phyloP scores from a whole-genome alignment of 139 green algal species.

The Micractinium sp. region DNA sequence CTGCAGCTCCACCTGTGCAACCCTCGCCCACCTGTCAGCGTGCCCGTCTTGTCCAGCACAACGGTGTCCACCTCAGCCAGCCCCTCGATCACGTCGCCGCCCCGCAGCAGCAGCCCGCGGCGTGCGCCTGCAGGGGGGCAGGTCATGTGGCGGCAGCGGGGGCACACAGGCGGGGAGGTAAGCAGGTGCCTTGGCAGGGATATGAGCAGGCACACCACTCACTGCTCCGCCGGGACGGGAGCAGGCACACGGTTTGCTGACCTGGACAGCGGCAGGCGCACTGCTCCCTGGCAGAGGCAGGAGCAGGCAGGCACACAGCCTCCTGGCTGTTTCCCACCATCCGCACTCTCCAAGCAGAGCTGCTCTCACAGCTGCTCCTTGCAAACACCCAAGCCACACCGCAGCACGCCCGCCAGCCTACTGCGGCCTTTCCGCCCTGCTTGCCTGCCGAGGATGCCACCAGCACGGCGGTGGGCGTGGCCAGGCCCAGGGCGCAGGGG shows the following conservation, averaged over 20 bases:
- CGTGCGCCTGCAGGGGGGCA: conserved; percentile 47
- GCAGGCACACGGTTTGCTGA: background rate
- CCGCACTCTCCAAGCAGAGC: too few species aligned
- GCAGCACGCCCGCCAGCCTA: background rate
- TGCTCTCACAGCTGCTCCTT: too few species aligned
- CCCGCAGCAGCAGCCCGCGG: conserved; percentile 86
- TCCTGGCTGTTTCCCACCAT: too few species aligned
- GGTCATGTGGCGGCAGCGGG: too few species aligned
- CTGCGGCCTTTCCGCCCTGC: too few species aligned
- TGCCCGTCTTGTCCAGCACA: conserved; percentile 98
- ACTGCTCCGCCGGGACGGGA: too few species aligned
- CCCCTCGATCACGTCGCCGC: conserved; percentile 91
- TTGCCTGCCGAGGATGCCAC: conserved; percentile 75
- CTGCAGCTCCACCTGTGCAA: too few species aligned
- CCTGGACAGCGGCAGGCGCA: background rate
- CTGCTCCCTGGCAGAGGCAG: background rate
- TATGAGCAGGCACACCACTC: too few species aligned
- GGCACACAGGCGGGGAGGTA: too few species aligned
- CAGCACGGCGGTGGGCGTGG: conserved; percentile 94
- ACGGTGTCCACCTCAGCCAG: conserved; percentile 76
- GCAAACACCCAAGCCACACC: too few species aligned
- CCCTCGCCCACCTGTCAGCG: conserved; percentile 78
- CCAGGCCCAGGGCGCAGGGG: conserved; percentile 96
- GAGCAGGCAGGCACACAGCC: too few species aligned
- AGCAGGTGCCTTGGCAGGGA: background rate